Percentiles rank a stretch among this genome's conserved stretches.
Evolutionary conservation across 1,139 yeast genomes (phyloP).

Genomic region (Wickerhamomyces sp.): DNA sequence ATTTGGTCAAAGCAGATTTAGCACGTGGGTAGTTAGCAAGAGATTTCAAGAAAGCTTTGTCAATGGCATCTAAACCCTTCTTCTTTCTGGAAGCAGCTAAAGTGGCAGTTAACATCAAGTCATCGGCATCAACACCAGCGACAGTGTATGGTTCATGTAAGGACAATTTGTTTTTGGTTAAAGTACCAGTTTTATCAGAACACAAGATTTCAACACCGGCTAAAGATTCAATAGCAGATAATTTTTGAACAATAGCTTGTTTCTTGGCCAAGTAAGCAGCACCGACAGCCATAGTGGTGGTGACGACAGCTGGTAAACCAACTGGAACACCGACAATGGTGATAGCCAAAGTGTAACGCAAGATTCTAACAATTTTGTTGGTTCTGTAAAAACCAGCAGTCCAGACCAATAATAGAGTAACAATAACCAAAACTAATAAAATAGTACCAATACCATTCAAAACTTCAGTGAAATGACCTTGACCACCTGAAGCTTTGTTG

Average conservation of each 20-base stretch:
- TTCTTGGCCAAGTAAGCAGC: slow-evolving; percentile 99
- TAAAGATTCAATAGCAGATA: slow-evolving; percentile 96
- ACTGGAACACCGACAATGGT: slow-evolving; percentile 99
- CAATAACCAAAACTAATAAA: slow-evolving; percentile 82
- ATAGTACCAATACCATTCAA: slow-evolving; percentile 97
- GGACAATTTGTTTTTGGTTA: slow-evolving; percentile 95
- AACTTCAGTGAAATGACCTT: slow-evolving; percentile 97
- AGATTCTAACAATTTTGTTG: slow-evolving; percentile 79
- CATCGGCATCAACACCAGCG: slow-evolving; percentile 97
- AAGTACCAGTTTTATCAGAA: slow-evolving; percentile 99
- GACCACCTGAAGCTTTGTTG: slow-evolving; percentile 90
- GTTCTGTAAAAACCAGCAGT: slow-evolving; percentile 94
- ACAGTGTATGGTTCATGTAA: slow-evolving; percentile 99
- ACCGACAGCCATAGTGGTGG: slow-evolving; percentile 99
- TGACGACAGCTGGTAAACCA: slow-evolving; percentile 98
- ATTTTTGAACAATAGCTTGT: slow-evolving; percentile 97
- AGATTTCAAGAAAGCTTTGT: slow-evolving; percentile 94
- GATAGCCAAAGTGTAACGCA: slow-evolving; percentile 93
- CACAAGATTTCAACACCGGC: slow-evolving; percentile 99
- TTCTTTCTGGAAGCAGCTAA: slow-evolving; percentile 98
- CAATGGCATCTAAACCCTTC: slow-evolving; percentile 98
- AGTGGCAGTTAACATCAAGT: slow-evolving; percentile 96
- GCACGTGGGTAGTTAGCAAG: slow-evolving; percentile 87
- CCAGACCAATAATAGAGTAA: slow-evolving; percentile 89
- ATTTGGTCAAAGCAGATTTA: slow-evolving; percentile 89